These are phyloP conservation scores for Thelonectria rubi DNA, from an alignment of 2,329 filamentous ascomycete genomes.

Conservation along the genomic window DNA sequence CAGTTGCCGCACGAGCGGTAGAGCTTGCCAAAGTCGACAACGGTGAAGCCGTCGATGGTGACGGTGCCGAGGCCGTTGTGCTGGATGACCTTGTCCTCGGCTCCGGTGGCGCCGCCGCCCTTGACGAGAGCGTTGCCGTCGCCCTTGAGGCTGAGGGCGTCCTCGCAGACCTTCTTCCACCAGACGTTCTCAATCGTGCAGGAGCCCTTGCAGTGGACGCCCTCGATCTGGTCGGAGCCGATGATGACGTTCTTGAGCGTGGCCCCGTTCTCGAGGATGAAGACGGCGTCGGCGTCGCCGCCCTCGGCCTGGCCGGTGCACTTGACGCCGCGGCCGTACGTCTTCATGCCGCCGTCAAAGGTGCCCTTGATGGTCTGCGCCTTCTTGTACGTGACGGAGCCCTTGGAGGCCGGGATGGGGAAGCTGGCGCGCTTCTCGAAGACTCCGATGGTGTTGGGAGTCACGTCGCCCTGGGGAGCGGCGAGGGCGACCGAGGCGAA, in stretches of 20 bases:
- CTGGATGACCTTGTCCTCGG: conserved; percentile 13
- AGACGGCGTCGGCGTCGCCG: conserved; percentile 36
- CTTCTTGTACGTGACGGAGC: conserved; percentile 40
- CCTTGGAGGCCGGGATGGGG: conserved; percentile 39
- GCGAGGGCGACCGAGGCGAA: conserved; percentile 35
- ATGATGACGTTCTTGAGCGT: conserved; percentile 39
- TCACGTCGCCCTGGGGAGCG: conserved; percentile 36
- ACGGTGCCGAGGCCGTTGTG: conserved; percentile 15
- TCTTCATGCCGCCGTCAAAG: conserved; percentile 44
- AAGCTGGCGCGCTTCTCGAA: conserved; percentile 39
- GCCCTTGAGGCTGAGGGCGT: conserved; percentile 33
- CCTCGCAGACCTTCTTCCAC: conserved; percentile 42
- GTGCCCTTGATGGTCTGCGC: conserved; percentile 40
- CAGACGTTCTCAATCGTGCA: conserved; percentile 42
- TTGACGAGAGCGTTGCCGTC: conserved; percentile 43
- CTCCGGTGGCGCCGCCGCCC: conserved; percentile 11
- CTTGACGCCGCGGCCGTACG: conserved; percentile 41
- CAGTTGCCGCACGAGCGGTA: conserved; percentile 18
- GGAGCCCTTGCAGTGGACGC: conserved; percentile 41
- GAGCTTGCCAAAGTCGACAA: conserved; percentile 17
- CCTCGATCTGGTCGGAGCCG: conserved; percentile 38
- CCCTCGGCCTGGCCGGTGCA: conserved; percentile 42
- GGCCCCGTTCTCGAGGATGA: conserved; percentile 33
- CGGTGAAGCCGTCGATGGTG: conserved; percentile 14
- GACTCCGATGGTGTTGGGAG: conserved; percentile 40